A percentile compares a stretch with the other conserved stretches of the same genome.
phyloP scores from a whole-genome alignment of 2,329 filamentous ascomycete genomes.

The Penicillium sp. region DNA sequence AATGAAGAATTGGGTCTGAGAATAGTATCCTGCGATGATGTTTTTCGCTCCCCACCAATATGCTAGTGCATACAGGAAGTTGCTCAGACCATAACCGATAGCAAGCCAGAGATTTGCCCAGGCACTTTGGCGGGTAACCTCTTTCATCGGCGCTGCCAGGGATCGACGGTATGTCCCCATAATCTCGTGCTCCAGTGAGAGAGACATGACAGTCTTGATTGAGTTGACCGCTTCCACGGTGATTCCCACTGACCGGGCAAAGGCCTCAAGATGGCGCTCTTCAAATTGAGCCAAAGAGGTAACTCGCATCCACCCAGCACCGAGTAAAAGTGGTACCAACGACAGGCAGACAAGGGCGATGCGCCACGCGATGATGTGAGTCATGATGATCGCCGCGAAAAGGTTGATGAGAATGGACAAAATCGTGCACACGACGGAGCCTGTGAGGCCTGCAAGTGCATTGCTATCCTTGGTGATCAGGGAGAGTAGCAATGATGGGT shows the following conservation, averaged over 20 bases:
- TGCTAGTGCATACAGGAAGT: constrained; percentile 67
- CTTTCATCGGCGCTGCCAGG: constrained; percentile 45
- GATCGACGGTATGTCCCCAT: constrained; percentile 44
- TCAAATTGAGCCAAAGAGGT: constrained; percentile 57
- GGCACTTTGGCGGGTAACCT: constrained; percentile 46
- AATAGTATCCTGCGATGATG: constrained; percentile 62
- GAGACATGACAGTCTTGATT: constrained; percentile 50
- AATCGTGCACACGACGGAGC: constrained; percentile 67
- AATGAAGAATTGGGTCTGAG: constrained; percentile 67
- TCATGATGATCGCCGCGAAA: constrained; percentile 62
- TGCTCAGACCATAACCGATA: constrained; percentile 47
- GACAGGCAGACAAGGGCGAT: constrained; percentile 70
- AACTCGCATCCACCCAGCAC: constrained; percentile 65
- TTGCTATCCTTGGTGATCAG: constrained; percentile 67
- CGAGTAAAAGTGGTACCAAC: constrained; percentile 63
- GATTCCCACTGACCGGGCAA: constrained; percentile 49
- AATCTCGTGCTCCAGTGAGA: constrained; percentile 51
- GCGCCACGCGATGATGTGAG: constrained; percentile 70
- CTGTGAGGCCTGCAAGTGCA: constrained; percentile 65
- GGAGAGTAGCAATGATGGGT: constrained; percentile 58
- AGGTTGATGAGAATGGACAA: constrained; percentile 67
- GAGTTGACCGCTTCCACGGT: constrained; percentile 50
- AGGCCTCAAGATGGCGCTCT: constrained; percentile 49
- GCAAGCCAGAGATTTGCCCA: constrained; percentile 46
- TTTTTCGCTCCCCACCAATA: constrained; percentile 75